Evolutionary conservation across 73 alveolate genomes (phyloP).

Genomic region (Uronychia binucleata): DNA sequence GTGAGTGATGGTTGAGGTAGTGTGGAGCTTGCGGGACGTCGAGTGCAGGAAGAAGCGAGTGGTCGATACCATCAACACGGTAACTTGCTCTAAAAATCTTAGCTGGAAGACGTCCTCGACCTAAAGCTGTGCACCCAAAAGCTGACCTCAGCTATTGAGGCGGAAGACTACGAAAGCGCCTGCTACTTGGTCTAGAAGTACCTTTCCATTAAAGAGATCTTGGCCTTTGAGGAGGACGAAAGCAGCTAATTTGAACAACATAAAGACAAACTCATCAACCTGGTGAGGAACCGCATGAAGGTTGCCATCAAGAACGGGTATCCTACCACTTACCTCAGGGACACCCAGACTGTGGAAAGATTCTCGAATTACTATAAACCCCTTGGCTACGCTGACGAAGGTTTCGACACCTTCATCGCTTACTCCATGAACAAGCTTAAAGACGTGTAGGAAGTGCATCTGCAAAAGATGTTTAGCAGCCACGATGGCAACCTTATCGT

Average conservation of each 20-base stretch:
- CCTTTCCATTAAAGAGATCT: neutral
- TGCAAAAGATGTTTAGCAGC: neutral
- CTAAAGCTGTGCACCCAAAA: neutral
- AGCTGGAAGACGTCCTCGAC: neutral
- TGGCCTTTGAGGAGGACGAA: neutral
- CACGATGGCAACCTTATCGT: neutral
- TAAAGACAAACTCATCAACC: neutral
- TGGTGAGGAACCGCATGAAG: neutral
- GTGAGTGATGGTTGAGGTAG: slow-evolving; percentile 3
- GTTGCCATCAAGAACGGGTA: neutral
- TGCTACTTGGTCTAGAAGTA: neutral
- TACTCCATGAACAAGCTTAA: neutral
- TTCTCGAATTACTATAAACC: neutral
- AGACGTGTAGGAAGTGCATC: neutral
- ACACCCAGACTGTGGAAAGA: neutral
- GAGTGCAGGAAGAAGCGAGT: neutral
- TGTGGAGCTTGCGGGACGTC: neutral
- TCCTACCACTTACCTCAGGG: neutral
- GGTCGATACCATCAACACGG: neutral
- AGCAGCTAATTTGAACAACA: neutral
- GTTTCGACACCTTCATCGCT: neutral
- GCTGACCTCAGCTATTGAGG: neutral
- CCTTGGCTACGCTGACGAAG: neutral
- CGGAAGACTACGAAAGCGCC: neutral
- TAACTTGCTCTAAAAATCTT: neutral